These are phyloP conservation scores for Xanthoconium stramineum DNA, from an alignment of 768 basidiomycete species.

Conservation along the genomic window DNA sequence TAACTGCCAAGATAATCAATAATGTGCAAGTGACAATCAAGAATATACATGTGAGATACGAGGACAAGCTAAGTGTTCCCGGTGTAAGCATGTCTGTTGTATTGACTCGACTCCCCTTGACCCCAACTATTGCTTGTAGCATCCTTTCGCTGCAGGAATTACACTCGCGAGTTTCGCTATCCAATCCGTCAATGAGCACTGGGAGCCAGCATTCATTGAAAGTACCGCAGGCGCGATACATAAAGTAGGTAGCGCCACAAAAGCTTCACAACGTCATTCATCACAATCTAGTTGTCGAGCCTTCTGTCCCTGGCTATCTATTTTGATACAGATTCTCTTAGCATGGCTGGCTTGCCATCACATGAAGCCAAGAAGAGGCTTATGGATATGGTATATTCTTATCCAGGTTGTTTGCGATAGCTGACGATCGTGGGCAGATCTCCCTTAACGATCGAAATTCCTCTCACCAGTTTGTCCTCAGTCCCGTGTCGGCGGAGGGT, in stretches of 20 bases:
- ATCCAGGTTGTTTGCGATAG: background rate
- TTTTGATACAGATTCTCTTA: constrained; percentile 89
- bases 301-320: constrained; percentile 87
- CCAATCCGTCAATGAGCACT: constrained; percentile 81
- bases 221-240: constrained; percentile 84
- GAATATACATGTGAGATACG: constrained; percentile 95
- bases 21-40: constrained; percentile 94
- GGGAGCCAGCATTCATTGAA: constrained; percentile 91
- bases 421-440: constrained; percentile 38
- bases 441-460: constrained; percentile 42
- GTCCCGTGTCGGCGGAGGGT: constrained; percentile 94
- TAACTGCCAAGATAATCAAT: constrained; percentile 88
- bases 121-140: constrained; percentile 42
- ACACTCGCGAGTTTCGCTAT: constrained; percentile 88
- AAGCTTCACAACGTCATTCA: constrained; percentile 1
- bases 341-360: constrained; percentile 65
- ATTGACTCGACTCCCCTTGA: background rate
- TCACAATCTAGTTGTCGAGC: constrained; percentile 63
- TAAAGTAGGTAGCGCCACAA: constrained; percentile 52
- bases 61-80: constrained; percentile 91
- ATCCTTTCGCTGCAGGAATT: constrained; percentile 90
- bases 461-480: constrained; percentile 88
- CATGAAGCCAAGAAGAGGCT: constrained; percentile 72
- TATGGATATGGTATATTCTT: constrained; percentile 56
- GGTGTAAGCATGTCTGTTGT: constrained; percentile 54